Percentiles rank a stretch among this genome's conserved stretches.
Evolutionary conservation across 2,329 filamentous ascomycete genomes (phyloP).

Genomic region (Fusarium pseudocircinatum): DNA sequence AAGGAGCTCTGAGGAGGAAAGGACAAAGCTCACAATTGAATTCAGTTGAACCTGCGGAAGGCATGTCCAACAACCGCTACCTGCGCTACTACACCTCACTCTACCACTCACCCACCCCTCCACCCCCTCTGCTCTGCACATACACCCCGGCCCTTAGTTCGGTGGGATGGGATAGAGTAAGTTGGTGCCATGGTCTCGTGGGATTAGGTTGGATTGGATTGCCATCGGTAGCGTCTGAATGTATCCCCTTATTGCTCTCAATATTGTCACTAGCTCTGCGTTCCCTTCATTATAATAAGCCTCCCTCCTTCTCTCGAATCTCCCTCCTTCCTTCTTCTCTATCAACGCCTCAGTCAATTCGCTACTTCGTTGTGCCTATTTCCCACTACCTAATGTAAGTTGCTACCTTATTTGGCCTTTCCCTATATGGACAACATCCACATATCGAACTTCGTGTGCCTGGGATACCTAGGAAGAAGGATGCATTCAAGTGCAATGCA

Average conservation of each 20-base stretch:
- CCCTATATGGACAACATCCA: not conserved
- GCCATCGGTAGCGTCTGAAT: slow-evolving; percentile 12
- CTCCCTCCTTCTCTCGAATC: slow-evolving; percentile 23
- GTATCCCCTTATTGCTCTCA: slow-evolving; percentile 31
- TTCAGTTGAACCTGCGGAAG: slow-evolving; percentile 9
- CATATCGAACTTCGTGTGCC: not conserved
- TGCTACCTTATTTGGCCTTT: not conserved
- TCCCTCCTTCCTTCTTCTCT: slow-evolving; percentile 21
- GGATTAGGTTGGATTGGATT: slow-evolving; percentile 22
- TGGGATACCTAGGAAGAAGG: not conserved
- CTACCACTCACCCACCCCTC: not conserved
- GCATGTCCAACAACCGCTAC: not conserved
- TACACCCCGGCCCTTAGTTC: not conserved
- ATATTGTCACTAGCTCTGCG: slow-evolving; percentile 23
- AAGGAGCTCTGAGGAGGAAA: slow-evolving; percentile 7
- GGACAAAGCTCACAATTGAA: not conserved
- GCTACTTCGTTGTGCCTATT: slow-evolving; percentile 33
- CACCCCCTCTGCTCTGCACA: not conserved
- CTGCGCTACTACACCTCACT: slow-evolving; percentile 1
- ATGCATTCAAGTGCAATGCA: not conserved
- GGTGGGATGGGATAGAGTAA: slow-evolving; percentile 9
- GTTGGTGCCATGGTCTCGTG: slow-evolving; percentile 16
- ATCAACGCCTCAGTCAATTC: slow-evolving; percentile 39
- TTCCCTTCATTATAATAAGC: slow-evolving; percentile 40
- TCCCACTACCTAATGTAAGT: slow-evolving; percentile 36